Evolutionary conservation across 768 basidiomycete genomes (phyloP).

Genomic region (Albatrellus ellisii): DNA sequence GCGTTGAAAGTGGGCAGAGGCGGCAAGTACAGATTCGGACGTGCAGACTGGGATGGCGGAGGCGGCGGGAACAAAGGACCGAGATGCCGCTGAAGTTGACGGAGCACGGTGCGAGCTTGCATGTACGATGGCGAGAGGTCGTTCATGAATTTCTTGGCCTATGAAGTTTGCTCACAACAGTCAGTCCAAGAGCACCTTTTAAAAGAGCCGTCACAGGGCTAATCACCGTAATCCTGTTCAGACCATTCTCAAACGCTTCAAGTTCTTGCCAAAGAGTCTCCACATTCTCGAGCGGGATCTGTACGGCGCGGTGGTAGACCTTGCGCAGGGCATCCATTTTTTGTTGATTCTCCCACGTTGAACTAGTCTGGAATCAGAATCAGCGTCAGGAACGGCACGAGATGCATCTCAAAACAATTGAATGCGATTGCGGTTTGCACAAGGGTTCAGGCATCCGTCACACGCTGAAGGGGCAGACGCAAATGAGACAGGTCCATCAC

Average conservation of each 20-base stretch:
- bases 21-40: conserved; percentile 45
- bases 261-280: conserved; percentile 90
- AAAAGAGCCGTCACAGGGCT: not conserved
- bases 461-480: not conserved
- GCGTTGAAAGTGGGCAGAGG: conserved; percentile 59
- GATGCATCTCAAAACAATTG: not conserved
- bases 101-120: conserved; percentile 84
- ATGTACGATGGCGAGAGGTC: conserved; percentile 91
- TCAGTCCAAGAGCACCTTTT: not conserved
- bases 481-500: conserved; percentile 1
- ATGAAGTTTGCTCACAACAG: not conserved
- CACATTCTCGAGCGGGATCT: conserved; percentile 88
- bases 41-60: conserved; percentile 25
- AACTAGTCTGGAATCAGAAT: conserved; percentile 34
- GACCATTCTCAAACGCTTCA: conserved; percentile 77
- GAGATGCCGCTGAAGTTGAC: conserved; percentile 62
- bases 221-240: conserved; percentile 74
- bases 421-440: not conserved
- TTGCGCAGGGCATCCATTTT: conserved; percentile 90
- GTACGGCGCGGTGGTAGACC: conserved; percentile 87
- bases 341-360: conserved; percentile 92
- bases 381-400: conserved; percentile 8
- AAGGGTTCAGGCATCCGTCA: not conserved
- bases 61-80: conserved; percentile 43
- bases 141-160: conserved; percentile 92